These are phyloP conservation scores for Prunus yedoensis DNA, from an alignment of 331 rosid genomes.

Conservation along the genomic window DNA sequence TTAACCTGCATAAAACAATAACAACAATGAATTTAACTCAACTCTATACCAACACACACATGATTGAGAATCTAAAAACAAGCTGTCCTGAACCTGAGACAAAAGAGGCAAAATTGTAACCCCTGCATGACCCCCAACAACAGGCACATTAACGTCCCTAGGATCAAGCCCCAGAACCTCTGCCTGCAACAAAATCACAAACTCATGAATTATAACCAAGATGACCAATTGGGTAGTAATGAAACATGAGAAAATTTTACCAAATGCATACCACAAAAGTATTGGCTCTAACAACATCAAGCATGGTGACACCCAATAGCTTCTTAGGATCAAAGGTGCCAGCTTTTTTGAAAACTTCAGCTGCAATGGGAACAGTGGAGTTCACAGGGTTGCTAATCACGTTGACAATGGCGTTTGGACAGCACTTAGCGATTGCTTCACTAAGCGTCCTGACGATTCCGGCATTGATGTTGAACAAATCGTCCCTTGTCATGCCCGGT, in stretches of 20 bases:
- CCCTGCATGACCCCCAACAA: slow-evolving; percentile 98
- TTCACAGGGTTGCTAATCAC: slow-evolving; percentile 97
- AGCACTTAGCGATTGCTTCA: slow-evolving; percentile 77
- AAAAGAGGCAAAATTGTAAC: slow-evolving; percentile 91
- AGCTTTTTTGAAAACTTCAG: slow-evolving; percentile 90
- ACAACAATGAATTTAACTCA: slow-evolving; percentile 12
- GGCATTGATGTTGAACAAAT: slow-evolving; percentile 90
- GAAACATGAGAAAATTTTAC: not conserved
- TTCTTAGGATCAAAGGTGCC: slow-evolving; percentile 87
- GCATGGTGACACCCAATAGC: slow-evolving; percentile 85
- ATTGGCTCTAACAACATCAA: slow-evolving; percentile 93
- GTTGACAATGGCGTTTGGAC: slow-evolving; percentile 88
- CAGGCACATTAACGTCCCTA: slow-evolving; percentile 90
- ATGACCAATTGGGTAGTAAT: not conserved
- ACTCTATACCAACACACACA: not conserved
- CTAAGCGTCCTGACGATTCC: slow-evolving; percentile 89
- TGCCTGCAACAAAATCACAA: slow-evolving; percentile 45
- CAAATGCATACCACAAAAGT: slow-evolving; percentile 78
- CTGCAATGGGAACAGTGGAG: slow-evolving; percentile 92
- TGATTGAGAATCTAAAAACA: not conserved
- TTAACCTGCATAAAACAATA: slow-evolving; percentile 54
- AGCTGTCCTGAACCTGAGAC: slow-evolving; percentile 63
- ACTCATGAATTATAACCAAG: not conserved
- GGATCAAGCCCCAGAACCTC: slow-evolving; percentile 95
- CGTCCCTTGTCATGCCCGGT: slow-evolving; percentile 99